phyloP scores from a whole-genome alignment of 2,329 filamentous ascomycete genomes.

The Epicoccum sorghinum region DNA sequence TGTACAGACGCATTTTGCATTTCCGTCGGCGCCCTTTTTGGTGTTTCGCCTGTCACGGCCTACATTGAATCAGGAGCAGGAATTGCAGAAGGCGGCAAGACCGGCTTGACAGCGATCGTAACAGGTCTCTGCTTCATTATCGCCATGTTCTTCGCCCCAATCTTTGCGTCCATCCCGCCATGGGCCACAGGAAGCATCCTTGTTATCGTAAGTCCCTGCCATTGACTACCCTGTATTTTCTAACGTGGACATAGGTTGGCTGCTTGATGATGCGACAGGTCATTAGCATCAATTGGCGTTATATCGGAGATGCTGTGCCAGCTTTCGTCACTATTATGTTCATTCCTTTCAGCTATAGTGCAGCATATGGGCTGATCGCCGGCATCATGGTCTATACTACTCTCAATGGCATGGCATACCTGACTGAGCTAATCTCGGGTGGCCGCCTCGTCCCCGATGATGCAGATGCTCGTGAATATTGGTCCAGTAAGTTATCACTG shows the following conservation, averaged over 20 bases:
- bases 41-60: slow-evolving; percentile 80
- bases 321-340: slow-evolving; percentile 82
- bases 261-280: slow-evolving; percentile 76
- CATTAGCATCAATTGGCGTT: slow-evolving; percentile 87
- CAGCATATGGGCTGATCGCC: slow-evolving; percentile 83
- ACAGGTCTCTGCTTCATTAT: slow-evolving; percentile 86
- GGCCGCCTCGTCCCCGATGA: slow-evolving; percentile 77
- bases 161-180: slow-evolving; percentile 86
- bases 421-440: slow-evolving; percentile 68
- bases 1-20: slow-evolving; percentile 83
- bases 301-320: slow-evolving; percentile 81
- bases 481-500: slow-evolving; percentile 69
- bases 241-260: slow-evolving; percentile 54
- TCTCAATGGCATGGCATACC: slow-evolving; percentile 73
- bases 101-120: slow-evolving; percentile 78
- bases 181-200: slow-evolving; percentile 89
- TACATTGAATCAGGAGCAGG: slow-evolving; percentile 88
- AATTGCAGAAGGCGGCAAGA: slow-evolving; percentile 85
- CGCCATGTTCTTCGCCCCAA: slow-evolving; percentile 86
- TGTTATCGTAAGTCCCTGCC: slow-evolving; percentile 64
- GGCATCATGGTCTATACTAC: slow-evolving; percentile 77
- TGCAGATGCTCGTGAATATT: slow-evolving; percentile 76
- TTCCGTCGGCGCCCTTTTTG: slow-evolving; percentile 79
- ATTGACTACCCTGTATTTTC: not conserved
- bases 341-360: slow-evolving; percentile 90